A percentile compares a stretch with the other conserved stretches of the same genome.
These are phyloP conservation scores for Aurinia saxatilis DNA, from an alignment of 345 rosid genomes.

Conservation along the genomic window DNA sequence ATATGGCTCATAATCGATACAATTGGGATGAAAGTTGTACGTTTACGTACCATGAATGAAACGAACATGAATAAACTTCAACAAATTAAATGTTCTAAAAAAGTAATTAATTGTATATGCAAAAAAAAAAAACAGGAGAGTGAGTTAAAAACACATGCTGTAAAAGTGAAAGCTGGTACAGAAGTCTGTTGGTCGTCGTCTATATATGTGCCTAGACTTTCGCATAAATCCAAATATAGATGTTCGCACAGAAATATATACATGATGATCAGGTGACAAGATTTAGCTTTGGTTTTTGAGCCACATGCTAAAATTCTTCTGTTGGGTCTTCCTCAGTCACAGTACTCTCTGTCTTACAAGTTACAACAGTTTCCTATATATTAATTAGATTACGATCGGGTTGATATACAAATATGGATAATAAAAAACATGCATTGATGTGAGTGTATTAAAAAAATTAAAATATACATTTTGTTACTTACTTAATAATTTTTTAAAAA, in stretches of 20 bases:
- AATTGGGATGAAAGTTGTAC: background rate
- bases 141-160: background rate
- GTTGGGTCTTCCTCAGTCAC: background rate
- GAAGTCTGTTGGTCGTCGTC: constrained; percentile 22
- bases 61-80: background rate
- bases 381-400: too few relatives aligned
- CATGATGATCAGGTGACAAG: constrained; percentile 13
- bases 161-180: constrained; percentile 19
- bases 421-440: too few relatives aligned
- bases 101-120: background rate
- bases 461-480: too few relatives aligned
- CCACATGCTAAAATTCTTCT: constrained; percentile 5
- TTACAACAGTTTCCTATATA: background rate
- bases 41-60: background rate
- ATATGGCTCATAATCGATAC: background rate
- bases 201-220: constrained; percentile 15
- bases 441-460: too few relatives aligned
- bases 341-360: background rate
- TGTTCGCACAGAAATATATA: constrained; percentile 18
- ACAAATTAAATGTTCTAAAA: background rate
- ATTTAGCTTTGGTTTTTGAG: constrained; percentile 22
- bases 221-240: constrained; percentile 2
- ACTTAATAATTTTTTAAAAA: too few relatives aligned
- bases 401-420: too few relatives aligned
- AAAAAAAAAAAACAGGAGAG: background rate